phyloP scores from a whole-genome alignment of 768 basidiomycete genomes.

The Leccinum longicurvipes region DNA sequence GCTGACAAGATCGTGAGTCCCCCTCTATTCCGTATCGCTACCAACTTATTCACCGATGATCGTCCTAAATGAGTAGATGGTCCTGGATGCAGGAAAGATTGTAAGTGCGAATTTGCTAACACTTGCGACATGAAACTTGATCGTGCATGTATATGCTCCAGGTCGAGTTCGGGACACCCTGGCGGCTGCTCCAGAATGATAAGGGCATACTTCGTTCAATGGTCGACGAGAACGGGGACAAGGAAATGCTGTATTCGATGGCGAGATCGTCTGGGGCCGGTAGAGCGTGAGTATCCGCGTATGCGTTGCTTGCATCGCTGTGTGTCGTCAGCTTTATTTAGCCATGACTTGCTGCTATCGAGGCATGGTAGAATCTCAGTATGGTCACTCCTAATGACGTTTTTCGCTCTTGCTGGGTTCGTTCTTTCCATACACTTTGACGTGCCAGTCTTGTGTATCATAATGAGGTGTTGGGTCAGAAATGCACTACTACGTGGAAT shows the following conservation, averaged over 20 bases:
- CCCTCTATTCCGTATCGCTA: background rate
- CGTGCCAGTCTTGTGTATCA: no score
- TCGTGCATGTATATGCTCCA: background rate
- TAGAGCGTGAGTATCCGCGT: background rate
- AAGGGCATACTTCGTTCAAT: slow-evolving; percentile 50
- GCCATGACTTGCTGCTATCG: background rate
- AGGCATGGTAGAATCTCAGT: background rate
- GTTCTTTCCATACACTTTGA: no score
- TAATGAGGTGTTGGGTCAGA: no score
- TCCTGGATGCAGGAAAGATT: slow-evolving; percentile 40
- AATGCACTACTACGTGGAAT: no score
- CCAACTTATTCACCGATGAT: background rate
- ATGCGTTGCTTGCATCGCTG: background rate
- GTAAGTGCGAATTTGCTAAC: slow-evolving; percentile 20
- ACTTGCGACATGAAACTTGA: background rate
- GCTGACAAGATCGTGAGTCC: slow-evolving; percentile 52
- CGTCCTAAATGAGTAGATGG: slow-evolving; percentile 30
- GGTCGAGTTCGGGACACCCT: slow-evolving; percentile 50
- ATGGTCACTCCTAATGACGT: background rate
- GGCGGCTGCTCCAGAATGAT: slow-evolving; percentile 47
- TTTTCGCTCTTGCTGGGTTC: background rate
- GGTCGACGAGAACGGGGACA: slow-evolving; percentile 58
- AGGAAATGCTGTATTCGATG: slow-evolving; percentile 45
- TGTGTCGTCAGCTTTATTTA: background rate
- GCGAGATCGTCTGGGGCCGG: background rate